A percentile compares a stretch with the other conserved stretches of the same genome.
These are phyloP conservation scores for Rhodosporidiobolus sp. DNA, from an alignment of 768 basidiomycete genomes.

Conservation along the genomic window DNA sequence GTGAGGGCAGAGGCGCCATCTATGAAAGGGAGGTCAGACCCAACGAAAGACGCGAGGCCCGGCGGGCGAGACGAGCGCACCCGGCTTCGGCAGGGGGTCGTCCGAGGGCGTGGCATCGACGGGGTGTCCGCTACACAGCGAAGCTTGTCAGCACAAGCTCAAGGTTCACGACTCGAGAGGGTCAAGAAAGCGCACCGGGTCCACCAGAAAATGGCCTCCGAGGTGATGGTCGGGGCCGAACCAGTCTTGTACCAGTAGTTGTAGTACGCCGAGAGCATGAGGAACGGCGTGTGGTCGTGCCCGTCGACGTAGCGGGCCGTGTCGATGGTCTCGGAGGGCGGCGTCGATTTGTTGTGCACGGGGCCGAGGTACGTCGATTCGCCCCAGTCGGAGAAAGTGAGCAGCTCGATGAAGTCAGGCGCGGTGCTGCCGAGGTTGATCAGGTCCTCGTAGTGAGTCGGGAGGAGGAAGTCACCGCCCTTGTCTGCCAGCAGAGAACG, in stretches of 20 bases:
- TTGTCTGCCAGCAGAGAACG: too few relatives aligned
- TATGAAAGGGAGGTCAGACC: not conserved
- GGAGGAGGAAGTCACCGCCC: not conserved
- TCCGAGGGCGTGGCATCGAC: not conserved
- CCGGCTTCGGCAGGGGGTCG: conserved; percentile 18
- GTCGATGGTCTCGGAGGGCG: conserved; percentile 14
- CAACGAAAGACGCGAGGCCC: not conserved
- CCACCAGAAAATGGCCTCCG: conserved; percentile 25
- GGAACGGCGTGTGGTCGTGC: conserved; percentile 20
- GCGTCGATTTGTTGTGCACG: not conserved
- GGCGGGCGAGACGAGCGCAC: not conserved
- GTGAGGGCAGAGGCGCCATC: conserved; percentile 1
- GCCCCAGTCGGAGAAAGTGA: conserved; percentile 24
- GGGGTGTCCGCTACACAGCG: conserved; percentile 15
- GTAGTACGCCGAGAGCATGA: conserved; percentile 13
- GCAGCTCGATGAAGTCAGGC: conserved; percentile 28
- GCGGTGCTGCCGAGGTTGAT: conserved; percentile 17
- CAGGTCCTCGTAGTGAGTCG: conserved; percentile 1
- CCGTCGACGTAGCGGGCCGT: conserved; percentile 16
- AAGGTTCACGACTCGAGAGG: too few relatives aligned
- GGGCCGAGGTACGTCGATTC: conserved; percentile 27
- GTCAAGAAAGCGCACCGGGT: too few relatives aligned
- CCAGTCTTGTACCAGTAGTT: conserved; percentile 19
- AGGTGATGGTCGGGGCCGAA: conserved; percentile 11
- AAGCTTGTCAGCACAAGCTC: too few relatives aligned